Base-by-base conservation (phyloP, 352 stramenopile species). In the Phytophthora ramorum region DNA sequence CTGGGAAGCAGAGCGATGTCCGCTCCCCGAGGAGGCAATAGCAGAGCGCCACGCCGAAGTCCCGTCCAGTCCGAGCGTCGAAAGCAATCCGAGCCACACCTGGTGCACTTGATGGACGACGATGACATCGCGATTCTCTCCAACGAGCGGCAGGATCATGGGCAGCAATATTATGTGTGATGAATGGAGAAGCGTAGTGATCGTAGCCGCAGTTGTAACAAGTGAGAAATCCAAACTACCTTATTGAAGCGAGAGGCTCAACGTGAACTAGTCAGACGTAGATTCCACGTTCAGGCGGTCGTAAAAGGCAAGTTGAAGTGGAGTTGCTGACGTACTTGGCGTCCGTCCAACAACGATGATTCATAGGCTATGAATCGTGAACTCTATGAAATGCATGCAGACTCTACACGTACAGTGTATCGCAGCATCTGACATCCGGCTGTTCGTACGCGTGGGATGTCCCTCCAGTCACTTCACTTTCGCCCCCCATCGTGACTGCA, bases 401-500 rank as follows among this genome's bases (percentile, higher is more conserved):
- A 24, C 22, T 24, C 22, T 24, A 24, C 22, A 24, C 22, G 22
- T n/a, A n/a, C n/a, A n/a, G n/a, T n/a, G n/a, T 12, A 35, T 34
- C 46, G 34, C 10, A 46, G 13, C 49, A 45, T 45, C 9, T 28
- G 10, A 35, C 40, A 26, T 58, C 47, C 35, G 28, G 20, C 58
- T 58, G 32, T 63, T 68, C 24, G 30, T 13, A 2, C 50, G 24
- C 28, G 50, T 59, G 59, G 34, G 41, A 53, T 40, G 49, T 40
- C 34, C 12, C 34, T 38, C 32, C 8, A 38, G 8, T 38, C 32
- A 38, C 14, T 24, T 51, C 22, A 58, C 61, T 63, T 24, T 63
- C 47, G 40, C 28, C 46, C 20, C 66, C 64, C 64, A 74, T 74
- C 54, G 47, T 66, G 66, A 66, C 66, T 70, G 66, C 60, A 70